Conservation (phyloP, 2,329 filamentous ascomycete genomes). For the Xylaria sp. region DNA sequence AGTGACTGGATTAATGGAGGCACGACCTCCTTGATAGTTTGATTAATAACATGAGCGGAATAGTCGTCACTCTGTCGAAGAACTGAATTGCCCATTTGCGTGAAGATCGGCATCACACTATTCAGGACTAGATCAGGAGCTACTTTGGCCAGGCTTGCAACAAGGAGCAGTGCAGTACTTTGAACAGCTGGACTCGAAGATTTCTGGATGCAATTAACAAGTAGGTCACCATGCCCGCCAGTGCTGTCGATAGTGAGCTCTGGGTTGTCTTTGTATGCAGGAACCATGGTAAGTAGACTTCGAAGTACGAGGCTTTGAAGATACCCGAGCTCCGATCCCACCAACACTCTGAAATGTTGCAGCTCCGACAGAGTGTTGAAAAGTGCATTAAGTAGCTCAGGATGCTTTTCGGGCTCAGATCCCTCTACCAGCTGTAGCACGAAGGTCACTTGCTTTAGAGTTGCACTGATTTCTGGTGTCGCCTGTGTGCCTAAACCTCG, state of each 20-base stretch:
- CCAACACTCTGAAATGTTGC: constrained; percentile 82
- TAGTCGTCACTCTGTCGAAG: constrained; percentile 95
- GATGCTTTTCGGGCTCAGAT: constrained; percentile 78
- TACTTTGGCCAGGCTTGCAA: constrained; percentile 85
- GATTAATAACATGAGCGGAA: constrained; percentile 94
- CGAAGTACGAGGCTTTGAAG: constrained; percentile 85
- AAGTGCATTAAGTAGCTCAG: constrained; percentile 78
- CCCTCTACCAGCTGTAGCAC: constrained; percentile 89
- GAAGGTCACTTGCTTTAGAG: constrained; percentile 82
- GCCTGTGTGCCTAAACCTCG: constrained; percentile 69
- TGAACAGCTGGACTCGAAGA: constrained; percentile 94
- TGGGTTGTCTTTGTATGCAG: constrained; percentile 73
- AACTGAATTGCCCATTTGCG: constrained; percentile 93
- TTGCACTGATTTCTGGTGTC: constrained; percentile 71
- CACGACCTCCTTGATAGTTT: constrained; percentile 93
- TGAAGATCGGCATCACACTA: constrained; percentile 99
- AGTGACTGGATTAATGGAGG: constrained; percentile 90
- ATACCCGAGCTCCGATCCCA: constrained; percentile 89
- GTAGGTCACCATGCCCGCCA: constrained; percentile 84
- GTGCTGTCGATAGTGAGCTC: constrained; percentile 77
- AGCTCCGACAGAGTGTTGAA: constrained; percentile 89
- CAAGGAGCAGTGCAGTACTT: constrained; percentile 86
- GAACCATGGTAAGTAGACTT: constrained; percentile 84
- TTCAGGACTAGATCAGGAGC: constrained; percentile 92
- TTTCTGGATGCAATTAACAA: constrained; percentile 93